phyloP scores from a whole-genome alignment of 2,329 filamentous ascomycete genomes.

The Hymenoscyphus albidus region DNA sequence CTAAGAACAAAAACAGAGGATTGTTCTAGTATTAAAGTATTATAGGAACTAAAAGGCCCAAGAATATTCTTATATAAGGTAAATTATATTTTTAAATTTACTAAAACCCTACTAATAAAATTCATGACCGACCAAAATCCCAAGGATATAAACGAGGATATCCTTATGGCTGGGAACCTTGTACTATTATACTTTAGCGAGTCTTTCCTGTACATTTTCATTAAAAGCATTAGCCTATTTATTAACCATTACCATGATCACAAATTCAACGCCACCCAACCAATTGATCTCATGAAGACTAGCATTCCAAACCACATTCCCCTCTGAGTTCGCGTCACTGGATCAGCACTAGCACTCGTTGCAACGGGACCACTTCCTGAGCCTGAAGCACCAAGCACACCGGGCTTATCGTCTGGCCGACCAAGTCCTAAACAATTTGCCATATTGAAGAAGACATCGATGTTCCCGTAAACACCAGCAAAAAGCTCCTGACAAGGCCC shows the following conservation, averaged over 20 bases:
- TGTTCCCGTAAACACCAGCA: conserved; percentile 65
- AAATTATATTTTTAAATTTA: too few relatives aligned
- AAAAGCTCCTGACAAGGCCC: conserved; percentile 78
- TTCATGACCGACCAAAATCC: too few relatives aligned
- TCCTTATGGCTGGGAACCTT: too few relatives aligned
- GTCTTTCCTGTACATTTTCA: too few relatives aligned
- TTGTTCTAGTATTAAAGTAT: too few relatives aligned
- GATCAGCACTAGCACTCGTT: conserved; percentile 12
- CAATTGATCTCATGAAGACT: conserved; percentile 22
- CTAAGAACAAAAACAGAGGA: too few relatives aligned
- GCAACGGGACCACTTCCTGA: conserved; percentile 2
- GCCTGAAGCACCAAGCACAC: conserved; percentile 8
- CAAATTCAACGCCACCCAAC: conserved; percentile 19
- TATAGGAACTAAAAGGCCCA: too few relatives aligned
- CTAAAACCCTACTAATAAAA: too few relatives aligned
- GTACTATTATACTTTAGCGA: too few relatives aligned
- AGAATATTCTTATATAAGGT: too few relatives aligned
- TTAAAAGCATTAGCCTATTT: too few relatives aligned
- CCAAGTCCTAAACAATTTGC: conserved; percentile 30
- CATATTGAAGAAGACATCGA: conserved; percentile 74
- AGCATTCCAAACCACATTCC: conserved; percentile 24
- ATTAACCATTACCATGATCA: conserved; percentile 2
- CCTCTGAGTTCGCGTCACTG: conserved; percentile 16
- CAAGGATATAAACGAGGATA: too few relatives aligned
- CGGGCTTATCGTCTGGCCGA: conserved; percentile 17